These are phyloP conservation scores for Dianthus caryophyllus DNA, from an alignment of 148 eudicot genomes.

Conservation along the genomic window DNA sequence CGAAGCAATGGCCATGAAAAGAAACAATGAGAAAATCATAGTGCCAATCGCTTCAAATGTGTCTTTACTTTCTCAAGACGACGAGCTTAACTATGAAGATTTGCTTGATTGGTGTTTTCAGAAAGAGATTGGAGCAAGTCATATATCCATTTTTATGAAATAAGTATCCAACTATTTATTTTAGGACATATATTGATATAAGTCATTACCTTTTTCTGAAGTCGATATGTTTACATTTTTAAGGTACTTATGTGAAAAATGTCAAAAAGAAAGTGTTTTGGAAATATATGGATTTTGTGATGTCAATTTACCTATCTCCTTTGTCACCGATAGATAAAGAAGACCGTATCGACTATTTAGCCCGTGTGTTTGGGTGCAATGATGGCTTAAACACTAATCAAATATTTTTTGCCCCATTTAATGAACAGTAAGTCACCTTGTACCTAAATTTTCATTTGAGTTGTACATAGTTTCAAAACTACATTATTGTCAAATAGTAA, in stretches of 20 bases:
- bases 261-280: too few species aligned
- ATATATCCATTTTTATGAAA: not conserved
- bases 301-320: not conserved
- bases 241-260: too few species aligned
- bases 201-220: too few species aligned
- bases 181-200: not conserved
- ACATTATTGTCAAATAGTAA: too few species aligned
- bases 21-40: not conserved
- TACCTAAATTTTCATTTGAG: too few species aligned
- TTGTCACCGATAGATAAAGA: not conserved
- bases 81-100: constrained; percentile 1
- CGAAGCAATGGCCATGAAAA: constrained; percentile 6
- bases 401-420: constrained; percentile 4
- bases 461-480: too few species aligned
- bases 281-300: too few species aligned
- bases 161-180: not conserved
- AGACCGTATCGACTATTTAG: not conserved
- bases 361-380: constrained; percentile 7
- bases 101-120: constrained; percentile 8
- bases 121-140: not conserved
- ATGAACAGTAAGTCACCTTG: constrained; percentile 1
- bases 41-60: not conserved
- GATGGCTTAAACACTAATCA: not conserved
- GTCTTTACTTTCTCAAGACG: not conserved
- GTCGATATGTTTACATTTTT: too few species aligned